Conservation (phyloP, 805 yeast genomes). For the Brettanomyces custersianus region DNA sequence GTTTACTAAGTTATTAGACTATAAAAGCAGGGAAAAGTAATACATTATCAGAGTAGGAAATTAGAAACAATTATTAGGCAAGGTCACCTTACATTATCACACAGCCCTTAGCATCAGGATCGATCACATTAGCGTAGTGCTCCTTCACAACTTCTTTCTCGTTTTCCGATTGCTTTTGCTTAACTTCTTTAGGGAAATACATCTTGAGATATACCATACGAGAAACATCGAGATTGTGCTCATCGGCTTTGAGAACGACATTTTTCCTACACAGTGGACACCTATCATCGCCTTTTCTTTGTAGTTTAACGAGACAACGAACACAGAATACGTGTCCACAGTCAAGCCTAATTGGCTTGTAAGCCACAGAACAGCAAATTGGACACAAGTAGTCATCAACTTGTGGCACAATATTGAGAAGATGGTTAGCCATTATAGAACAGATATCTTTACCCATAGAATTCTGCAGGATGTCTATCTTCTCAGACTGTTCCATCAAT, state of each 20-base stretch:
- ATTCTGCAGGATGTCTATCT: conserved; percentile 15
- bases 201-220: conserved; percentile 43
- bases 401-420: conserved; percentile 58
- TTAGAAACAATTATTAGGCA: no score
- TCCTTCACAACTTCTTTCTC: conserved; percentile 38
- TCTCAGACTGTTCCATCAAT: conserved; percentile 11
- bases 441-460: conserved; percentile 48
- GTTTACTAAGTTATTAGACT: no score
- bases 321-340: conserved; percentile 70
- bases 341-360: conserved; percentile 54
- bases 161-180: conserved; percentile 49
- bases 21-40: no score
- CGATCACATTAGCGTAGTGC: conserved; percentile 24
- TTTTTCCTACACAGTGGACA: conserved; percentile 62
- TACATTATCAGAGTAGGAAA: no score
- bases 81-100: conserved; percentile 15
- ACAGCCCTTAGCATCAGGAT: conserved; percentile 22
- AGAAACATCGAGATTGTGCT: conserved; percentile 47
- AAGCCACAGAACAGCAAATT: conserved; percentile 61
- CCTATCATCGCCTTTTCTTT: conserved; percentile 44
- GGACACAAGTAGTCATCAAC: conserved; percentile 72
- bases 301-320: conserved; percentile 60
- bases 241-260: conserved; percentile 51
- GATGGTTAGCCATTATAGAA: conserved; percentile 42
- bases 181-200: conserved; percentile 61